Evolutionary conservation across 2,329 filamentous ascomycete genomes (phyloP).

Genomic region (Colletotrichum eleusines): DNA sequence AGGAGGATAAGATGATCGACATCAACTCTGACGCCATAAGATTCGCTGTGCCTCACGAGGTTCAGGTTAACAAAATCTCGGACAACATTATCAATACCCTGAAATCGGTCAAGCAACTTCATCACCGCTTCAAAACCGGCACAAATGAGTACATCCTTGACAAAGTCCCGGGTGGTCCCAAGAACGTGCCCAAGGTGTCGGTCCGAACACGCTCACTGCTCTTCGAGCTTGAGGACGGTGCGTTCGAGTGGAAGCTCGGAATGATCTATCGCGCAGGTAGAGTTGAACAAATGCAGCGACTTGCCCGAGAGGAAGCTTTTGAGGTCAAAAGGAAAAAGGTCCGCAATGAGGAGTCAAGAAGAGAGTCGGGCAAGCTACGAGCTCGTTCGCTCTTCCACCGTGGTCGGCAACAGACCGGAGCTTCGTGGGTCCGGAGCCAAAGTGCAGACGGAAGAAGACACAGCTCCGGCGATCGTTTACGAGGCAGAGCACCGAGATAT

Average conservation of each 20-base stretch:
- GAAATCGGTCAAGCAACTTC: slow-evolving; percentile 91
- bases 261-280: slow-evolving; percentile 92
- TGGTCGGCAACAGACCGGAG: slow-evolving; percentile 49
- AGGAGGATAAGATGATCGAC: slow-evolving; percentile 86
- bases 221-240: slow-evolving; percentile 94
- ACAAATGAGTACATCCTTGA: slow-evolving; percentile 89
- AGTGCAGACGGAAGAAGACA: slow-evolving; percentile 64
- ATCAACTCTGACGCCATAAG: slow-evolving; percentile 87
- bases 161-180: slow-evolving; percentile 87
- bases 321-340: slow-evolving; percentile 88
- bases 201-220: slow-evolving; percentile 84
- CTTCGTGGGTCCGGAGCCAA: slow-evolving; percentile 63
- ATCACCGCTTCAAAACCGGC: slow-evolving; percentile 89
- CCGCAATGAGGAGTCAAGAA: slow-evolving; percentile 74
- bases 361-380: slow-evolving; percentile 64
- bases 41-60: slow-evolving; percentile 88
- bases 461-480: slow-evolving; percentile 50
- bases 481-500: slow-evolving; percentile 72
- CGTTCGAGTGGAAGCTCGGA: slow-evolving; percentile 97
- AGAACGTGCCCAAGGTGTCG: slow-evolving; percentile 86
- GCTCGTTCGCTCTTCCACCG: slow-evolving; percentile 64
- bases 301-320: slow-evolving; percentile 92
- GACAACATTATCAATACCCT: slow-evolving; percentile 91
- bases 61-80: slow-evolving; percentile 90
- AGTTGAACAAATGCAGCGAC: slow-evolving; percentile 88